phyloP scores from a whole-genome alignment of 2,329 filamentous ascomycete genomes.

The Myrmaecium sp. region DNA sequence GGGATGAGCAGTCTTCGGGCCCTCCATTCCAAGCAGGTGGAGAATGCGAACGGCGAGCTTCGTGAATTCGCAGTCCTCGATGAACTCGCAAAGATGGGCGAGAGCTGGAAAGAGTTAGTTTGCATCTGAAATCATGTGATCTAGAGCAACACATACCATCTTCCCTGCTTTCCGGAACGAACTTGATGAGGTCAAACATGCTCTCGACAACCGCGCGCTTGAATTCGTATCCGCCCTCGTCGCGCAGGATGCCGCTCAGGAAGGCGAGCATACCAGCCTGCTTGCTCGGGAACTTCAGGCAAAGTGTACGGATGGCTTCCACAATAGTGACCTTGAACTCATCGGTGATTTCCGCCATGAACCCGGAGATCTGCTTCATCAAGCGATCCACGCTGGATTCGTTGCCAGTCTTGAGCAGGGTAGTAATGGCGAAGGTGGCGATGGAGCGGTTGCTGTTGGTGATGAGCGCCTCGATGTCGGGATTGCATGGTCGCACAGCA shows the following conservation, averaged over 20 bases:
- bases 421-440: constrained; percentile 95
- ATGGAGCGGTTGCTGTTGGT: constrained; percentile 95
- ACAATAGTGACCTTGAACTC: constrained; percentile 99
- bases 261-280: constrained; percentile 96
- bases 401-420: constrained; percentile 93
- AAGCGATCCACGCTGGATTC: constrained; percentile 91
- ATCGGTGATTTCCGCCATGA: constrained; percentile 98
- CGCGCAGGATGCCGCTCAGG: constrained; percentile 86
- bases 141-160: constrained; percentile 29
- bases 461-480: constrained; percentile 91
- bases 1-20: constrained; percentile 84
- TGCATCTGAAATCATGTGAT: not conserved
- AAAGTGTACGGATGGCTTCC: constrained; percentile 89
- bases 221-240: constrained; percentile 96
- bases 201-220: constrained; percentile 95
- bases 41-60: constrained; percentile 92
- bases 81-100: constrained; percentile 94
- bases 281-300: constrained; percentile 94
- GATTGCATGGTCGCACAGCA: constrained; percentile 84
- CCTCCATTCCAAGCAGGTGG: constrained; percentile 84
- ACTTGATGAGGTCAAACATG: constrained; percentile 99
- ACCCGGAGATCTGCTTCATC: constrained; percentile 96
- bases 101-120: constrained; percentile 41
- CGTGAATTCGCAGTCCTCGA: constrained; percentile 98
- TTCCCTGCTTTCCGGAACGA: constrained; percentile 74